Evolutionary conservation across 1,139 yeast species (phyloP), one percentile per base, ranked within the genome.

Genomic region (Arxiozyma bovina): DNA sequence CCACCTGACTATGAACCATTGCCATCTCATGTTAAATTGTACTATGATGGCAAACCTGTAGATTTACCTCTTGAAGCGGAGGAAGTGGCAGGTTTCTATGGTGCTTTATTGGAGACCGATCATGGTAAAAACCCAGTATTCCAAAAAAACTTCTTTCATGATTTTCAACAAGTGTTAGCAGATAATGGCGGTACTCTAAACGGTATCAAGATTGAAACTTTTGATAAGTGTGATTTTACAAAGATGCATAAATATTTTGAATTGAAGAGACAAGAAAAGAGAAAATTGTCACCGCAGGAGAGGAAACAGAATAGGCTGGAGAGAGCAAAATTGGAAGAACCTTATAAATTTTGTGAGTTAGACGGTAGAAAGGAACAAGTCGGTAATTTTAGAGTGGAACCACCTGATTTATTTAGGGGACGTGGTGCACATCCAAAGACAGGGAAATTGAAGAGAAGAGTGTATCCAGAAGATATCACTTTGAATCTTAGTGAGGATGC

Each of bases 341-440:
- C 87, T 44, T 93, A 76, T 73, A 88, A 87, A 65, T 82, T 80
- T 20, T 91, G 98, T 73, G 66, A 80, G 45, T 75, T 91, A 53
- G 89, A 93, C 68, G 98, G 97, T 22, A 80, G 96, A 61, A 85
- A 81, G 64, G 97, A 91, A 67, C 91, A 85, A 63, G 94, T 93
- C 45, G 98, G 98, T 20, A 91, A 93, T 68, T 91, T 91, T 70
- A 77, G 93, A 64, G 85, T 93, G 53, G 99, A 93, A 75, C 98
- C 98, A 49, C 98, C 99, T 0, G 97, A 96, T 1, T 73, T 93
- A 55, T 93, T 91, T 68, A 78, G 98, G 69, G 99, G 98, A 48
- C 87, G 98, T 70, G 98, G 99, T 62, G 91, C 91, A 0, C 98
- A 91, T 70, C 98, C 98, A 20, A 90, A 88, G 69, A 91, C 97